These are phyloP conservation scores for Saccharomycopsis hybrid DNA, from an alignment of 1,139 yeast species.

Conservation along the genomic window DNA sequence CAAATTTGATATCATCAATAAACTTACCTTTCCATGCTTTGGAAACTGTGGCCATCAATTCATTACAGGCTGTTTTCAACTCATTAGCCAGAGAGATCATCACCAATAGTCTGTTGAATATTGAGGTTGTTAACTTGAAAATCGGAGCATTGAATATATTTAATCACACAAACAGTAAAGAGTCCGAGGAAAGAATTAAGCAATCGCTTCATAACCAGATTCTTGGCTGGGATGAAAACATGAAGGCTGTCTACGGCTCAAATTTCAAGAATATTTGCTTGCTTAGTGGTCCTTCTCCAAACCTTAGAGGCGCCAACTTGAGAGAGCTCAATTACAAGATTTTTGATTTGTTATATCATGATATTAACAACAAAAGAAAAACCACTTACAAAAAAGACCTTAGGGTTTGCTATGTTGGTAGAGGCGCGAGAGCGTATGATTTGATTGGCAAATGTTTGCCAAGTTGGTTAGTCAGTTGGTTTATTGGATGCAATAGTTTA, in stretches of 20 bases:
- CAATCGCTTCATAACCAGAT: slow-evolving; percentile 34
- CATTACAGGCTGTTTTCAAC: slow-evolving; percentile 33
- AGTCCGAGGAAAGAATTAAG: slow-evolving; percentile 29
- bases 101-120: slow-evolving; percentile 31
- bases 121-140: slow-evolving; percentile 41
- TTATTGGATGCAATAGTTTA: slow-evolving; percentile 10
- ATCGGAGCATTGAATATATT: slow-evolving; percentile 43
- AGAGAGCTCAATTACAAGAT: slow-evolving; percentile 46
- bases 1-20: slow-evolving; percentile 39
- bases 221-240: slow-evolving; percentile 38
- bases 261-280: slow-evolving; percentile 34
- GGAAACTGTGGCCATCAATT: slow-evolving; percentile 38
- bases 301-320: slow-evolving; percentile 37
- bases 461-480: slow-evolving; percentile 22
- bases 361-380: slow-evolving; percentile 23
- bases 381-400: slow-evolving; percentile 25
- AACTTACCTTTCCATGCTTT: slow-evolving; percentile 45
- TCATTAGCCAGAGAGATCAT: slow-evolving; percentile 33
- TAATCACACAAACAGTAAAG: slow-evolving; percentile 27
- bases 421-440: slow-evolving; percentile 44
- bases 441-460: slow-evolving; percentile 26
- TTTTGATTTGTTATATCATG: slow-evolving; percentile 45
- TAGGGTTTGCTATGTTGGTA: slow-evolving; percentile 41
- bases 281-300: slow-evolving; percentile 33
- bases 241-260: slow-evolving; percentile 34